Evolutionary conservation across 768 basidiomycete species (phyloP), one percentile per base, ranked within the genome.

Genomic region (Termitomyces sp.): DNA sequence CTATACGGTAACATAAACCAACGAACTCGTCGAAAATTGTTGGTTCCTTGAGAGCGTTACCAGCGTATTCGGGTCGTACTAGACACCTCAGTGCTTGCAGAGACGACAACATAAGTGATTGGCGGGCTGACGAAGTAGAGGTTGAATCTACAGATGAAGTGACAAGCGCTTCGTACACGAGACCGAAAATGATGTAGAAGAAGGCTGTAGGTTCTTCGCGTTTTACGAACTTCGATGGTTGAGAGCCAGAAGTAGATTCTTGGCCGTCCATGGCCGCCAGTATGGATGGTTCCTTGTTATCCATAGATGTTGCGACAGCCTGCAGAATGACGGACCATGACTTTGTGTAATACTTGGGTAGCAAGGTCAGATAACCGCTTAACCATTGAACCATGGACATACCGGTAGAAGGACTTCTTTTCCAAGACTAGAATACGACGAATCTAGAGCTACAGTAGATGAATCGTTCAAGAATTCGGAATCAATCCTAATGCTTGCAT

Each of bases 391-490:
- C 49, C 57, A 9, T 54, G 6, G 6, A 76, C 90, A 68, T 66
- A 97, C 95, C 4, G 96, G 96, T 22, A 98, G 70, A 2, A 97
- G 73, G 7, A 97, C 92, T 61, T 98, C 96, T 62, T 90, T 86
- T 1, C 94, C 94, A 8, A 98, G 78, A 52, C 89, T 94, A 9
- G 89, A 88, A 69, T 93, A 93, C 0, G 90, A 87, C 0, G 87
- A 81, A 61, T 96, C 94, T 36, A 92, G 70, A 0, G 88, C 82
- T 9, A 86, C 85, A 1, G 87, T 83, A 1, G 90, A 82, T 0
- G 85, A 75, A 58, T 94, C 89, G 36, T 92, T 84, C 9, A 87
- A 74, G 59, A 89, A 84, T 66, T 98, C 96, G 0, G 93, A 92
- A 66, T 96, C 94, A 6, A 89, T 87, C 44, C 91, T 80, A 45